A percentile compares a stretch with the other conserved stretches of the same genome.
phyloP scores from a whole-genome alignment of 306 rosid species.

The Amphicarpaea edgeworthii region DNA sequence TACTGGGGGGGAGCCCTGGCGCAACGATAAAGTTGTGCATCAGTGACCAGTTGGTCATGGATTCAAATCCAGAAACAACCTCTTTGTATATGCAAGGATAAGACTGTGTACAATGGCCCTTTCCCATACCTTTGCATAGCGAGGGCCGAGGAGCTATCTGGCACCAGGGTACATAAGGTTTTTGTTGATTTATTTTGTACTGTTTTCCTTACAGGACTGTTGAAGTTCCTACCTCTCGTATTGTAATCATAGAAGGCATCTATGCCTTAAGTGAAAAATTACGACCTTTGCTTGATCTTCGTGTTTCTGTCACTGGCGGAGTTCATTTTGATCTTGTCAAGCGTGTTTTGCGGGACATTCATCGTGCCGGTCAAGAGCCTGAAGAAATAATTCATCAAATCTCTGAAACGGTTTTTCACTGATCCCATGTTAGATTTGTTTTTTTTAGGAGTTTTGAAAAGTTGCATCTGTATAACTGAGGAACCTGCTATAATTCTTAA shows the following conservation, averaged over 20 bases:
- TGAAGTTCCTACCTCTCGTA: conserved; percentile 91
- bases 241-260: conserved; percentile 91
- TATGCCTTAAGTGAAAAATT: conserved; percentile 90
- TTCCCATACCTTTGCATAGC: no score
- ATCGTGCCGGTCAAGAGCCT: conserved; percentile 98
- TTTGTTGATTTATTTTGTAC: conserved; percentile 36
- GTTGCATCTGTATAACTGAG: conserved; percentile 22
- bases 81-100: no score
- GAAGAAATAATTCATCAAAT: conserved; percentile 98
- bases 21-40: no score
- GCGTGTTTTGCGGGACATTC: conserved; percentile 96
- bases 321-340: conserved; percentile 98
- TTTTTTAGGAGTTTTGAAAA: conserved; percentile 27
- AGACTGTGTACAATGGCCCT: no score
- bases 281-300: conserved; percentile 93
- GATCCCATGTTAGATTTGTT: conserved; percentile 46
- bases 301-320: conserved; percentile 97
- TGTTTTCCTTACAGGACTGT: conserved; percentile 66
- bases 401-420: conserved; percentile 90
- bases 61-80: no score
- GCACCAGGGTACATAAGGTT: no score
- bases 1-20: not conserved
- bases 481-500: conserved; percentile 41
- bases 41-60: no score
- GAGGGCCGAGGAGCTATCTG: no score